Evolutionary conservation across 164 flowering plant genomes (phyloP).

Genomic region (Nymphaea colorata): DNA sequence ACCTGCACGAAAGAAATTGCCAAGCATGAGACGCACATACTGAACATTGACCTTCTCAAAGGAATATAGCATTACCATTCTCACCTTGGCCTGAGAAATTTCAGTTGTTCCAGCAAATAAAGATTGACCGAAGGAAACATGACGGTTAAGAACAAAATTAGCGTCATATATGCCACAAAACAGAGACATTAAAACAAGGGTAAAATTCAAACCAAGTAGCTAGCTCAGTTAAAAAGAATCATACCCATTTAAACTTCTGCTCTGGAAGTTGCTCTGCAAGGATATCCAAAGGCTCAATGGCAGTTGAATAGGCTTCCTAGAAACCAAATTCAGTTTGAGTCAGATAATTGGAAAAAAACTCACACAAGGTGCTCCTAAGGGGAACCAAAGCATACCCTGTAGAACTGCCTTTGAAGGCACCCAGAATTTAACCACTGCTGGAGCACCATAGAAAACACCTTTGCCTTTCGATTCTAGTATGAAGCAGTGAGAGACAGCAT

Average conservation of each 20-base stretch:
- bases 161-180: background rate
- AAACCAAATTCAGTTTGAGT: background rate
- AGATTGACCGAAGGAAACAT: background rate
- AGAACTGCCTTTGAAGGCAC: slow-evolving; percentile 69
- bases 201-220: background rate
- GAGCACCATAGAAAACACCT: slow-evolving; percentile 55
- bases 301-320: slow-evolving; percentile 76
- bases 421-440: slow-evolving; percentile 78
- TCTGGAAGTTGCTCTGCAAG: slow-evolving; percentile 81
- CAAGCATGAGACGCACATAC: background rate
- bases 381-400: slow-evolving; percentile 44
- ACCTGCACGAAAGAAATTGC: slow-evolving; percentile 31
- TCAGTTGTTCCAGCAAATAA: background rate
- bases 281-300: slow-evolving; percentile 66
- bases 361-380: background rate
- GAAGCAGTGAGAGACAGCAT: slow-evolving; percentile 60
- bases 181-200: background rate
- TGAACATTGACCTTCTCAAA: background rate
- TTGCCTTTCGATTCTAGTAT: slow-evolving; percentile 60
- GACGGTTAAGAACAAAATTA: background rate
- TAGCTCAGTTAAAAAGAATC: slow-evolving; percentile 2
- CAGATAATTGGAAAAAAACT: background rate
- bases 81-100: slow-evolving; percentile 69
- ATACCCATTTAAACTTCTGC: slow-evolving; percentile 73
- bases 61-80: background rate